These are phyloP conservation scores for Aspergillus proliferans DNA, from an alignment of 2,329 filamentous ascomycete genomes.

Conservation along the genomic window DNA sequence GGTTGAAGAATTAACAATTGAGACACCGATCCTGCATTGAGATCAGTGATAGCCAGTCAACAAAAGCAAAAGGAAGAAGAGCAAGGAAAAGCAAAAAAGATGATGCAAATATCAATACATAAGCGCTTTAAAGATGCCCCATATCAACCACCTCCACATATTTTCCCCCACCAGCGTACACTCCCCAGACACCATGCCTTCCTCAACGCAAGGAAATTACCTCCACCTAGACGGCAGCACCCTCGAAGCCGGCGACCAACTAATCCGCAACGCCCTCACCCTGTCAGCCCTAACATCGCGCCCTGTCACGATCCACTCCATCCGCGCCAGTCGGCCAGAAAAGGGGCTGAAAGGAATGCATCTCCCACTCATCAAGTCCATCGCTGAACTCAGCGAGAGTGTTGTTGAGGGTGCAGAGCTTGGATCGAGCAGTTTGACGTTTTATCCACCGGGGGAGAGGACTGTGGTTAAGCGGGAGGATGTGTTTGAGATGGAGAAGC, in stretches of 20 bases:
- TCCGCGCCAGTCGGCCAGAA: slow-evolving; percentile 48
- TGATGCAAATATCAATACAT: too few species aligned
- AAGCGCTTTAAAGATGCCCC: too few species aligned
- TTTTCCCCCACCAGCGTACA: background rate
- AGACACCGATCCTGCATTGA: too few species aligned
- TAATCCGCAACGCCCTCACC: slow-evolving; percentile 52
- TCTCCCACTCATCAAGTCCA: slow-evolving; percentile 49
- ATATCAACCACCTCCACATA: background rate
- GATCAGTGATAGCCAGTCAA: too few species aligned
- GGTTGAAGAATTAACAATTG: too few species aligned
- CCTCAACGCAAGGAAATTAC: background rate
- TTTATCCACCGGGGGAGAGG: slow-evolving; percentile 19
- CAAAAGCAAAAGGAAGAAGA: too few species aligned
- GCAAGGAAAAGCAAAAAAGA: too few species aligned
- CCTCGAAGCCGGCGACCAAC: slow-evolving; percentile 58
- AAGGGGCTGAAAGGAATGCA: slow-evolving; percentile 54
- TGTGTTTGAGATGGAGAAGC: slow-evolving; percentile 41
- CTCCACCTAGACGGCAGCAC: slow-evolving; percentile 49
- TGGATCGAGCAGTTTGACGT: slow-evolving; percentile 30
- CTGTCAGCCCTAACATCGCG: slow-evolving; percentile 48
- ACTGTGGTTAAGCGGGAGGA: slow-evolving; percentile 26
- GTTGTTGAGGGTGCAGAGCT: slow-evolving; percentile 28
- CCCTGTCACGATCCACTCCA: slow-evolving; percentile 47
- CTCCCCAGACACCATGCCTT: background rate
- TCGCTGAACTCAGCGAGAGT: slow-evolving; percentile 46